Evolutionary conservation across 2,329 filamentous ascomycete species (phyloP).

Genomic region (Hymenoscyphus albidus): DNA sequence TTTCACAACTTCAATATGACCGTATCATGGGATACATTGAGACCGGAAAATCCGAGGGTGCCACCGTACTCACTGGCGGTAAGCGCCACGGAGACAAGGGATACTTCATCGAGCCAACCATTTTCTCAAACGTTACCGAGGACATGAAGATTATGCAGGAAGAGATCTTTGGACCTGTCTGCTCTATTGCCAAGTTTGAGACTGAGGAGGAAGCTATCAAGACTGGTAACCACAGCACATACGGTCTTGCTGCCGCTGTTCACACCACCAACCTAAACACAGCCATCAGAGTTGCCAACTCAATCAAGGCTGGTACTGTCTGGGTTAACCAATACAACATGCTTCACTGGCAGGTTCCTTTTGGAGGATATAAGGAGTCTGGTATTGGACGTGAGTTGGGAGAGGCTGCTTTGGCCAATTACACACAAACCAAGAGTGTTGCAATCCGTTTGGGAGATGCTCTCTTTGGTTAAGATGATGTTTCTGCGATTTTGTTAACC

Average conservation of each 20-base stretch:
- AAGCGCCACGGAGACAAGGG: slow-evolving; percentile 62
- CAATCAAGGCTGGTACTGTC: slow-evolving; percentile 53
- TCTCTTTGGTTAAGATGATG: slow-evolving; percentile 36
- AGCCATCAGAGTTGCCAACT: slow-evolving; percentile 62
- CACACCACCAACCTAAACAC: slow-evolving; percentile 67
- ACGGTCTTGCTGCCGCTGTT: slow-evolving; percentile 65
- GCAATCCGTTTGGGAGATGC: slow-evolving; percentile 49
- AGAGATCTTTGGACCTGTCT: slow-evolving; percentile 72
- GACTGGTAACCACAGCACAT: slow-evolving; percentile 59
- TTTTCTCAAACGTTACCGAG: slow-evolving; percentile 66
- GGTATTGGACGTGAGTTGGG: slow-evolving; percentile 76
- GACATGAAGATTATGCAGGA: slow-evolving; percentile 74
- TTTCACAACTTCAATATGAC: slow-evolving; percentile 66
- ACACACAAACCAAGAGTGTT: slow-evolving; percentile 66
- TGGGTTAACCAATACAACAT: slow-evolving; percentile 56
- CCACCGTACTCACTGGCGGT: slow-evolving; percentile 61
- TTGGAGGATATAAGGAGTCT: slow-evolving; percentile 74
- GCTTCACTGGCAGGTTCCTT: slow-evolving; percentile 61
- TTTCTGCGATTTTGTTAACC: slow-evolving; percentile 2
- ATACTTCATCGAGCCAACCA: slow-evolving; percentile 71
- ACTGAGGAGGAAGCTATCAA: slow-evolving; percentile 63
- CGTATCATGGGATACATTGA: slow-evolving; percentile 66
- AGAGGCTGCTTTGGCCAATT: slow-evolving; percentile 63
- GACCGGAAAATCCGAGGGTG: slow-evolving; percentile 60
- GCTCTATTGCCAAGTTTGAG: slow-evolving; percentile 67